phyloP scores from a whole-genome alignment of 176 grass and related monocot genomes.

The Eleusine indica region DNA sequence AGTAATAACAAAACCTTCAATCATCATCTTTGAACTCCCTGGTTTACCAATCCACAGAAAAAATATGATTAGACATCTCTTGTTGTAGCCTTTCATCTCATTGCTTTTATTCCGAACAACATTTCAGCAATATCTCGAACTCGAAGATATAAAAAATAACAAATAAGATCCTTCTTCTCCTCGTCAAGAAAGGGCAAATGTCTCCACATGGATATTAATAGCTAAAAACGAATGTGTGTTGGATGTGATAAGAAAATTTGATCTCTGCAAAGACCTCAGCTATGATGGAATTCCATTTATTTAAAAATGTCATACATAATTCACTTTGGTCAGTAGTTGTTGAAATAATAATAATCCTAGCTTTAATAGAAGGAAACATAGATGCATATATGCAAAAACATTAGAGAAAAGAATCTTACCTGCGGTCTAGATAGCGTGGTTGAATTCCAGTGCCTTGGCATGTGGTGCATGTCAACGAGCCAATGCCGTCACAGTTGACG shows the following conservation, averaged over 20 bases:
- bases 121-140: neutral
- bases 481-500: slow-evolving; percentile 82
- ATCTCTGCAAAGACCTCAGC: neutral
- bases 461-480: slow-evolving; percentile 94
- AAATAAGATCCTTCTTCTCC: neutral
- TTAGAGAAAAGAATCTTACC: slow-evolving; percentile 47
- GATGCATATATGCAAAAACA: slow-evolving; percentile 4
- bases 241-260: slow-evolving; percentile 1
- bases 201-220: neutral
- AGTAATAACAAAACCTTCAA: slow-evolving; percentile 16
- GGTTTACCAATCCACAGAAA: slow-evolving; percentile 6
- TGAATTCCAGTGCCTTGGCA: slow-evolving; percentile 96
- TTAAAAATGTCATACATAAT: neutral
- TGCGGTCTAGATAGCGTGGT: slow-evolving; percentile 98
- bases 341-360: neutral
- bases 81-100: neutral
- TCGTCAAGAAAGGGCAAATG: neutral
- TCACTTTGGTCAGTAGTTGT: neutral
- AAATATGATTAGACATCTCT: neutral
- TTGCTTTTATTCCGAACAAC: neutral
- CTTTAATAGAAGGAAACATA: neutral
- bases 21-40: slow-evolving; percentile 94
- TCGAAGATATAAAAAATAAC: neutral
- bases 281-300: slow-evolving; percentile 8
- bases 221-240: neutral